Evolutionary conservation across 495 filamentous ascomycete species (phyloP).

Genomic region (Penicillium crystallinum): DNA sequence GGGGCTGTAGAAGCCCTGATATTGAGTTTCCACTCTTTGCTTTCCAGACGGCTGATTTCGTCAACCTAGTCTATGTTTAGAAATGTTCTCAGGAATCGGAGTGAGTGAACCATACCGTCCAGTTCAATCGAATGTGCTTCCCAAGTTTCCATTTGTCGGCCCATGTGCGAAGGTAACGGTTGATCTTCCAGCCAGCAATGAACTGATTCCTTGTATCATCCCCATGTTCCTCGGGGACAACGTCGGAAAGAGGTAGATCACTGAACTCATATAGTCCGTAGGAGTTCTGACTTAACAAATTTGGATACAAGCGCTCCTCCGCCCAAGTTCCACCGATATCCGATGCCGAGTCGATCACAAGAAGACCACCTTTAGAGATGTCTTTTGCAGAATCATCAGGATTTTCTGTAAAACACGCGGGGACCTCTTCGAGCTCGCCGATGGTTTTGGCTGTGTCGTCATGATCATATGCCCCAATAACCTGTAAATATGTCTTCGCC

Average conservation of each 20-base stretch:
- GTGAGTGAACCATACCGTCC: conserved; percentile 35
- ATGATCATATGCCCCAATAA: conserved; percentile 20
- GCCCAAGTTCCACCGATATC: conserved; percentile 64
- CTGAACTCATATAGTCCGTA: conserved; percentile 41
- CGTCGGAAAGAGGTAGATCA: conserved; percentile 55
- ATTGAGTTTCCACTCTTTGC: conserved; percentile 21
- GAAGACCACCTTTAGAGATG: conserved; percentile 24
- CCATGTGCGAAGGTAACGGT: conserved; percentile 57
- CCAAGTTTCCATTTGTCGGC: conserved; percentile 52
- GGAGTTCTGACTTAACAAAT: conserved; percentile 30
- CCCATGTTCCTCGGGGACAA: conserved; percentile 19
- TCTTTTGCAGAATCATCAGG: background rate
- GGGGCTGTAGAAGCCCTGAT: conserved; percentile 6
- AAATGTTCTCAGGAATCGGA: background rate
- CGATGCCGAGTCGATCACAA: conserved; percentile 45
- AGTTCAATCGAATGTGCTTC: conserved; percentile 47
- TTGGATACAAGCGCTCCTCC: conserved; percentile 53
- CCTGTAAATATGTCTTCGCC: conserved; percentile 54
- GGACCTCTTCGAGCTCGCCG: background rate
- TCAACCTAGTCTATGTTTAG: conserved; percentile 18
- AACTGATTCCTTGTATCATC: conserved; percentile 47
- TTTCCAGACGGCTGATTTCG: conserved; percentile 20
- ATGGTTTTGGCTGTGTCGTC: background rate
- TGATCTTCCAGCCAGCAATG: conserved; percentile 58
- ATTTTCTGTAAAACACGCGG: conserved; percentile 7